phyloP scores from a whole-genome alignment of 2,329 filamentous ascomycete species.

The Rhynchosporium agropyri region DNA sequence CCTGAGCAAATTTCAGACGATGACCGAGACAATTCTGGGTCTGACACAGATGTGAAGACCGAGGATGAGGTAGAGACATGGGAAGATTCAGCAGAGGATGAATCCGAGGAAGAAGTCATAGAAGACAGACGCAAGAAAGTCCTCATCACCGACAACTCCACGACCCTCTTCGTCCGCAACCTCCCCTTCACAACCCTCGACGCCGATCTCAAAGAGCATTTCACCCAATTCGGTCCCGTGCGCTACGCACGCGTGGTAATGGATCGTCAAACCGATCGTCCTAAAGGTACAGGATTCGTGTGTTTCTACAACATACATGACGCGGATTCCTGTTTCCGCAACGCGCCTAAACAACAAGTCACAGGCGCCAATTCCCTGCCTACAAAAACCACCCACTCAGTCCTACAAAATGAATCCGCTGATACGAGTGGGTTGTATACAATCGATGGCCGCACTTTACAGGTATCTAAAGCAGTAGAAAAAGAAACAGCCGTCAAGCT shows the following conservation, averaged over 20 bases:
- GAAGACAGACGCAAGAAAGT: constrained; percentile 44
- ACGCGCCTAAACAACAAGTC: constrained; percentile 65
- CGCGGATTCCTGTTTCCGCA: constrained; percentile 73
- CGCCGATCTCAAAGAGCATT: constrained; percentile 80
- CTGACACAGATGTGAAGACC: constrained; percentile 46
- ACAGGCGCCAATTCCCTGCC: constrained; percentile 41
- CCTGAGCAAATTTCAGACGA: constrained; percentile 43
- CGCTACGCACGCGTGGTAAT: constrained; percentile 91
- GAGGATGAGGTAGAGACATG: constrained; percentile 44
- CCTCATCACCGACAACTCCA: constrained; percentile 62
- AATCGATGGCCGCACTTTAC: constrained; percentile 83
- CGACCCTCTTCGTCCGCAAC: constrained; percentile 91
- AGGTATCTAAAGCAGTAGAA: constrained; percentile 82
- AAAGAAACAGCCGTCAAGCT: constrained; percentile 78
- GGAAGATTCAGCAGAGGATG: constrained; percentile 54
- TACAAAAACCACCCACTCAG: constrained; percentile 68
- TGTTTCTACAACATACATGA: constrained; percentile 83
- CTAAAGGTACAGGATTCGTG: constrained; percentile 92
- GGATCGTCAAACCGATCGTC: constrained; percentile 80
- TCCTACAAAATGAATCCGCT: constrained; percentile 82
- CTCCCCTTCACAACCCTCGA: constrained; percentile 88
- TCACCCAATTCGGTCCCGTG: constrained; percentile 82
- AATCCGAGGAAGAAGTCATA: constrained; percentile 44
- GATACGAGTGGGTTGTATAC: constrained; percentile 88
- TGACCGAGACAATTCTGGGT: constrained; percentile 33